Conservation (phyloP, 2,329 filamentous ascomycete species). For the Xylaria multiplex region DNA sequence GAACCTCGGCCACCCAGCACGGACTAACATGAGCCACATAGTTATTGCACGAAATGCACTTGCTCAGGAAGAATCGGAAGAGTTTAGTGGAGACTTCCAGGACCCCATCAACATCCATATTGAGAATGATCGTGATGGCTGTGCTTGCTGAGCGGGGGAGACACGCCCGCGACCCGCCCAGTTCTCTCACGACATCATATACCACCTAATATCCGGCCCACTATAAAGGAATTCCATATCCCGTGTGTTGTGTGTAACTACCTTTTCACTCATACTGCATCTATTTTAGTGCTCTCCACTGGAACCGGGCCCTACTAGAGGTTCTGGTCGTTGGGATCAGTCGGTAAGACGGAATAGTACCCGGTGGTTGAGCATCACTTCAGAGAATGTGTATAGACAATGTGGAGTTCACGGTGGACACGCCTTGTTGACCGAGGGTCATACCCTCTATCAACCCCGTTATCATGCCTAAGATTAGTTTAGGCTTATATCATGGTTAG, state of each 20-base stretch:
- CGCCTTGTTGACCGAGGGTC: slow-evolving; percentile 5
- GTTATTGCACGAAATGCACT: slow-evolving; percentile 96
- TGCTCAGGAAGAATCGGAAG: slow-evolving; percentile 95
- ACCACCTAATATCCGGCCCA: slow-evolving; percentile 28
- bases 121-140: slow-evolving; percentile 91
- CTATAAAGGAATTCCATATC: slow-evolving; percentile 4
- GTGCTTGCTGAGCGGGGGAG: slow-evolving; percentile 75
- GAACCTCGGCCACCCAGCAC: background rate
- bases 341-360: slow-evolving; percentile 23
- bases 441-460: slow-evolving; percentile 1
- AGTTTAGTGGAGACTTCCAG: slow-evolving; percentile 96
- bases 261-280: slow-evolving; percentile 16
- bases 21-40: slow-evolving; percentile 51
- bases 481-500: slow-evolving; percentile 25
- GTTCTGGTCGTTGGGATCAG: slow-evolving; percentile 3
- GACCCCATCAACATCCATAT: slow-evolving; percentile 99
- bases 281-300: slow-evolving; percentile 13
- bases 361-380: slow-evolving; percentile 20
- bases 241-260: slow-evolving; percentile 2
- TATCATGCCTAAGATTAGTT: background rate
- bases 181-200: slow-evolving; percentile 21
- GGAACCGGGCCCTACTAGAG: slow-evolving; percentile 8
- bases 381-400: slow-evolving; percentile 33
- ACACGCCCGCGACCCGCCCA: background rate
- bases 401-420: slow-evolving; percentile 16